These are phyloP conservation scores for Coemansia umbellata DNA, from an alignment of 192 early-diverging fungal species.

Conservation along the genomic window DNA sequence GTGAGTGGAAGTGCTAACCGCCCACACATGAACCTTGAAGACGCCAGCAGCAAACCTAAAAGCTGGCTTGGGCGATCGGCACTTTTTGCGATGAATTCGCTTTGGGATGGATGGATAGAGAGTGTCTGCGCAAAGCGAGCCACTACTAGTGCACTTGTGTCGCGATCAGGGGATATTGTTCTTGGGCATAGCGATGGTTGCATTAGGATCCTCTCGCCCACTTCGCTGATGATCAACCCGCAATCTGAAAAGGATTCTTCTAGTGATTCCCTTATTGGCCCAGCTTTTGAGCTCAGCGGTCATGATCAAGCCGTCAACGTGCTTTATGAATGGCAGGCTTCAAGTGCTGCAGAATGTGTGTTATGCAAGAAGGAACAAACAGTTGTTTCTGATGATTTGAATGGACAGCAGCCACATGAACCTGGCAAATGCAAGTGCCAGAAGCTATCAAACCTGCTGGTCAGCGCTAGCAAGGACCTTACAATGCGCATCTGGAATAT, in stretches of 20 bases:
- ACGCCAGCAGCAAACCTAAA: conserved; percentile 8
- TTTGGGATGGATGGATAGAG: conserved; percentile 34
- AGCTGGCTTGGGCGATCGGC: conserved; percentile 33
- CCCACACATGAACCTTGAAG: conserved; percentile 17
- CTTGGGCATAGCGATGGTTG: conserved; percentile 24
- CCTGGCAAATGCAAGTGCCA: too few species aligned
- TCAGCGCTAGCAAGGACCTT: conserved; percentile 48
- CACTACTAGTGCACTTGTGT: conserved; percentile 17
- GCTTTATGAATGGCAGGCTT: conserved; percentile 26
- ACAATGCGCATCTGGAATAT: conserved; percentile 40
- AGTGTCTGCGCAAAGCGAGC: conserved; percentile 2
- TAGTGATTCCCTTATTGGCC: too few species aligned
- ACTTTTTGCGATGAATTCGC: conserved; percentile 14
- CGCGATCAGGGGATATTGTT: conserved; percentile 9
- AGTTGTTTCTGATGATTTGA: not conserved
- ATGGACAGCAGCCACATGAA: too few species aligned
- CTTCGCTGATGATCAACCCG: conserved; percentile 4
- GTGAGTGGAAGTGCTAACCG: conserved; percentile 45
- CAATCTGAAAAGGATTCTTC: not conserved
- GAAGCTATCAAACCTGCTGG: conserved; percentile 16
- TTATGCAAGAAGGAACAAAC: not conserved
- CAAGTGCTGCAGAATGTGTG: not conserved
- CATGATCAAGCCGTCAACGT: conserved; percentile 26
- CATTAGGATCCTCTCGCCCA: conserved; percentile 22
- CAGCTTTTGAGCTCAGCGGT: conserved; percentile 16